These are phyloP conservation scores for Wickerhamiella sorbophila DNA, from an alignment of 805 yeast genomes.

Conservation along the genomic window DNA sequence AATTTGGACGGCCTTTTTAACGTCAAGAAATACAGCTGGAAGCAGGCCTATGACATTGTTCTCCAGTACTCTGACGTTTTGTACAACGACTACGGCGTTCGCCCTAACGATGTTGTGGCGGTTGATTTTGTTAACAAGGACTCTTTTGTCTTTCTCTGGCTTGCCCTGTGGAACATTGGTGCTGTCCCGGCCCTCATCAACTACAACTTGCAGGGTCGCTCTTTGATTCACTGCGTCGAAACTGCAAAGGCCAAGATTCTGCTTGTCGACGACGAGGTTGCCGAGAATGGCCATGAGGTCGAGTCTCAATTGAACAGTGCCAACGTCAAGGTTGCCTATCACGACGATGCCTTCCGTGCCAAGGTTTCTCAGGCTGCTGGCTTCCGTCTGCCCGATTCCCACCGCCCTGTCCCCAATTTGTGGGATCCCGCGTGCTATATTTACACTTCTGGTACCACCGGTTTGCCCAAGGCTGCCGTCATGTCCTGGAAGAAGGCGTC, in stretches of 20 bases:
- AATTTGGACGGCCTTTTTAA: constrained; percentile 38
- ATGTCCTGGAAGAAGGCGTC: constrained; percentile 81
- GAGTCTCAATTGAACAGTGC: constrained; percentile 28
- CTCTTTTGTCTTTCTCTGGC: constrained; percentile 63
- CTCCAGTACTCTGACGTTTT: constrained; percentile 54
- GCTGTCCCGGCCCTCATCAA: constrained; percentile 80
- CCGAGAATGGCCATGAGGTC: constrained; percentile 36
- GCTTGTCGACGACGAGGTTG: constrained; percentile 62
- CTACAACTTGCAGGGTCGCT: constrained; percentile 57
- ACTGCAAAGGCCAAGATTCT: constrained; percentile 50
- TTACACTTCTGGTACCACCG: constrained; percentile 91
- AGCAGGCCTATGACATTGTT: constrained; percentile 50
- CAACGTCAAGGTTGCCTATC: constrained; percentile 13
- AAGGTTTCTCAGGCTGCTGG: constrained; percentile 29
- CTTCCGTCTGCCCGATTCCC: constrained; percentile 37
- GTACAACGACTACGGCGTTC: constrained; percentile 46
- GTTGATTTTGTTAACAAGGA: constrained; percentile 74
- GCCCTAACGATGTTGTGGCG: constrained; percentile 55
- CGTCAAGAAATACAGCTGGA: constrained; percentile 52
- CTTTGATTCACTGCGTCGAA: constrained; percentile 67
- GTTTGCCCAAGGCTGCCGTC: constrained; percentile 85
- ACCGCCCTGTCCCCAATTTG: constrained; percentile 42
- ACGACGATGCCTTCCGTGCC: constrained; percentile 27
- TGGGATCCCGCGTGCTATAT: constrained; percentile 56
- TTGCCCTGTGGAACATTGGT: constrained; percentile 82